These are phyloP conservation scores for Ophiocordyceps robertsii DNA, from an alignment of 2,329 filamentous ascomycete species.

Conservation along the genomic window DNA sequence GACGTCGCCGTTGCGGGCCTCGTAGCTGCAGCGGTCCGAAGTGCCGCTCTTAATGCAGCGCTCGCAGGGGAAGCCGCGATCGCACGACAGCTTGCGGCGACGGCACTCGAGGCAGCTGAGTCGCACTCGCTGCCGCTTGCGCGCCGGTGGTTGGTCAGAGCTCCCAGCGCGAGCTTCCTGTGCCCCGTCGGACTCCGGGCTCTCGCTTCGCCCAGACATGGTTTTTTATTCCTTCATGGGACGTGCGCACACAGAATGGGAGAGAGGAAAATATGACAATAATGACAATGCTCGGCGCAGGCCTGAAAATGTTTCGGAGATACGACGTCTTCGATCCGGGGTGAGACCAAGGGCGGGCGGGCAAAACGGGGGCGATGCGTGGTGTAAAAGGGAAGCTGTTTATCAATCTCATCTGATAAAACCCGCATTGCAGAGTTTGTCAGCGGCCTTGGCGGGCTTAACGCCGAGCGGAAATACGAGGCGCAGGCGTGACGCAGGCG, in stretches of 20 bases:
- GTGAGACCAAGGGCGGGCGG: slow-evolving; percentile 2
- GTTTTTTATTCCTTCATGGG: not conserved
- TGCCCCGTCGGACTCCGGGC: slow-evolving; percentile 23
- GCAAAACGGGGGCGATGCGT: slow-evolving; percentile 7
- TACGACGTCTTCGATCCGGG: slow-evolving; percentile 15
- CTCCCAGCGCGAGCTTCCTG: slow-evolving; percentile 11
- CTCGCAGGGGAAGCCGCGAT: slow-evolving; percentile 47
- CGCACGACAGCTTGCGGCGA: slow-evolving; percentile 47
- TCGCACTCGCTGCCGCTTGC: slow-evolving; percentile 46
- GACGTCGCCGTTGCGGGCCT: slow-evolving; percentile 39
- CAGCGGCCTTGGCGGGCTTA: slow-evolving; percentile 4
- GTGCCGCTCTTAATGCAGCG: slow-evolving; percentile 50
- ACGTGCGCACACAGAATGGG: too few species aligned
- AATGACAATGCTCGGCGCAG: not conserved
- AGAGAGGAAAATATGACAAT: too few species aligned
- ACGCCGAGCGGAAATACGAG: slow-evolving; percentile 21
- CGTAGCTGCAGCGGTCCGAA: slow-evolving; percentile 45
- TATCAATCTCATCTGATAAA: slow-evolving; percentile 30
- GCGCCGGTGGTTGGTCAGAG: slow-evolving; percentile 24
- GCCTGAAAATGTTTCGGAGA: slow-evolving; percentile 10
- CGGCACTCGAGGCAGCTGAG: slow-evolving; percentile 48
- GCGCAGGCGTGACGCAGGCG: too few species aligned
- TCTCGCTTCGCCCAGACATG: slow-evolving; percentile 22
- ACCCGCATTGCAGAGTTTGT: slow-evolving; percentile 10
- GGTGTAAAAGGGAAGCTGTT: slow-evolving; percentile 16